Evolutionary conservation across 345 rosid species (phyloP), one percentile per base, ranked within the genome.

Genomic region (Ceriops decandra): DNA sequence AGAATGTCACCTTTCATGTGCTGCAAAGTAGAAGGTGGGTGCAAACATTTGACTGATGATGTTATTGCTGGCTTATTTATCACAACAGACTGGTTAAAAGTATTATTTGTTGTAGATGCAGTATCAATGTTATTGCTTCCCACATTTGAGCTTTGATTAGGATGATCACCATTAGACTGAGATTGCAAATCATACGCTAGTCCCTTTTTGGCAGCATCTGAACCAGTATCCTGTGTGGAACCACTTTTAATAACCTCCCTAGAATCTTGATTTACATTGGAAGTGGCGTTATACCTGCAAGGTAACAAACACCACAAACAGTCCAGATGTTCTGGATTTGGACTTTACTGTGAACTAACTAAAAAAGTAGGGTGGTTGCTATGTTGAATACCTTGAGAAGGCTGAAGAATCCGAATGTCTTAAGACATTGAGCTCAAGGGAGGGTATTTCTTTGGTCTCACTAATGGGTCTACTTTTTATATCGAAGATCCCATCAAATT

Each of bases 341-440:
- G 67, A 53, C 59, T 69, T 52, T 24, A 36, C 28, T 57, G 57
- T 71, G 53, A 42, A 36, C 54, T 11, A 20, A 35, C 26, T 19
- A 49, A 68, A 28, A 77, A 52, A 5, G 1, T 52, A 38, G 63
- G 27, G 20, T n/a, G 22, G 52, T 67, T 54, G 20, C 31, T 62
- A 52, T 21, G 62, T 22, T 21, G 69, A 57, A 26, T 82, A 82
- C 88, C 84, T 85, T 54, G 86, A 85, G 81, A 85, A 85, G 60
- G 88, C 86, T 62, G 88, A 85, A 24, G 75, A 82, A 57, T 78
- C 75, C 1, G 84, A 85, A 35, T 79, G 88, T 69, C 85, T 85
- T 62, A 85, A 70, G 64, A 85, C 83, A 80, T 85, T 85, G 42
- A 70, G 62, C 19, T 80, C 82, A 69, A 72, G 59, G 53, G 77